A percentile compares a stretch with the other conserved stretches of the same genome.
Conservation (phyloP, 192 early-diverging fungal genomes). For the Gonapodya sp. region DNA sequence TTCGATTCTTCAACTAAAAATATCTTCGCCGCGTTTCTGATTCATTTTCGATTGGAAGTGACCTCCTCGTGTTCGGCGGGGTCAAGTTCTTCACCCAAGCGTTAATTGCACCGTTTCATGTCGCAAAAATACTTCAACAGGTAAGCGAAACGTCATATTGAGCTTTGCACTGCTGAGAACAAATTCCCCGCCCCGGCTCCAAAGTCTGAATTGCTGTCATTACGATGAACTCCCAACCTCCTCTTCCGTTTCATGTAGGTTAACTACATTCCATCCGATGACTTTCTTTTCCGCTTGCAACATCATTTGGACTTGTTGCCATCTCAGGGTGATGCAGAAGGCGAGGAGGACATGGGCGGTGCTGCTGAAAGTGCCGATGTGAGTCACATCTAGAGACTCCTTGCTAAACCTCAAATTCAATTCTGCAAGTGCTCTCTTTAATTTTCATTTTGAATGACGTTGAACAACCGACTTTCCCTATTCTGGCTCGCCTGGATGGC, state of each 20-base stretch:
- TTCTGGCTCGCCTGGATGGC: not conserved
- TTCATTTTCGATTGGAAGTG: not conserved
- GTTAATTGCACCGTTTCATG: slow-evolving; percentile 24
- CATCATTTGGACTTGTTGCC: slow-evolving; percentile 18
- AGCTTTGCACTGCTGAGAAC: too few species aligned
- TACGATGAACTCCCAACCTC: not conserved
- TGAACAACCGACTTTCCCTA: not conserved
- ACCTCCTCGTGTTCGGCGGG: not conserved
- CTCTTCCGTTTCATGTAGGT: slow-evolving; percentile 9
- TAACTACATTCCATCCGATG: slow-evolving; percentile 24
- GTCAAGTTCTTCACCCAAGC: slow-evolving; percentile 15
- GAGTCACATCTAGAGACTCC: not conserved
- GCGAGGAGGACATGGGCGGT: not conserved
- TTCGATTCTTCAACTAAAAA: too few species aligned
- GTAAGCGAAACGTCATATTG: not conserved
- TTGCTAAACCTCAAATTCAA: not conserved
- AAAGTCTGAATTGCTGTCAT: too few species aligned
- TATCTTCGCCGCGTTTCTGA: too few species aligned
- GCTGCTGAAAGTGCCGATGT: not conserved
- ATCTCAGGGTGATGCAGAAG: slow-evolving; percentile 9
- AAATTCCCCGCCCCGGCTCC: too few species aligned
- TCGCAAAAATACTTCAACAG: slow-evolving; percentile 23
- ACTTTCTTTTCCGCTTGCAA: not conserved
- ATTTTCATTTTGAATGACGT: too few species aligned
- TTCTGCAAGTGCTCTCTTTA: not conserved